Base-by-base conservation (phyloP, 1,139 yeast genomes). In the Sugiyamaella xylanicola region DNA sequence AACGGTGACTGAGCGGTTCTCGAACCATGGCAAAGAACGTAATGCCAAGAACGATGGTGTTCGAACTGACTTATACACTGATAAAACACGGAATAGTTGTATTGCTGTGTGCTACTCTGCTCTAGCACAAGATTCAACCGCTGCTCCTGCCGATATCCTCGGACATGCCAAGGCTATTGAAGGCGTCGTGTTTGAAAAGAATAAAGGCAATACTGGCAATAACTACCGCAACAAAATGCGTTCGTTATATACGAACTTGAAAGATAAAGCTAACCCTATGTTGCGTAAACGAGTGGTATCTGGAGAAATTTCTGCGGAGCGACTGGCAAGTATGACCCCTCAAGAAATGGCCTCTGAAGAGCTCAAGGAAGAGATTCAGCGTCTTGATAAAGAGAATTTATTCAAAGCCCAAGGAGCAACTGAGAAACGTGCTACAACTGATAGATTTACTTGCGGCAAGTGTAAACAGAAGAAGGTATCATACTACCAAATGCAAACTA, bases 391-490 rank as follows among this genome's bases (percentile, higher is more conserved):
- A 69, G 87, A 89, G 71, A 95, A 95, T 73, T 78, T 93, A 69
- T 92, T 88, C 74, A 96, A 93, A 70, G 99, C 99, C 2, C 97
- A 90, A 73, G 97, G 97, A 63, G 98, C 99, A n/a, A 91, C 90
- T 8, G 95, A 92, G 67, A 90, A 91, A 77, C 82, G 97, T 65
- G 96, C 99, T 0, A 91, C 91, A 47, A 93, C 99, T 7, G 98
- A 93, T 72, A 80, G 98, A 72, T 93, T 93, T 71, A 88, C 96
- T 2, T 93, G 99, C 75, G 97, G 98, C 58, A 93, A 93, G 73
- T 93, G 99, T 81, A 93, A 92, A 74, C 93, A 91, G 71, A 90
- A 92, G 78, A 90, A 89, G 77, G 99, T 93, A 39, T 88, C 96
- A 65, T 93, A 93, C 72, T 93, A 91, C 74, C 99, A 93, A 76